Conservation (phyloP, 2,329 filamentous ascomycete species). For the Aspergillus melleus region DNA sequence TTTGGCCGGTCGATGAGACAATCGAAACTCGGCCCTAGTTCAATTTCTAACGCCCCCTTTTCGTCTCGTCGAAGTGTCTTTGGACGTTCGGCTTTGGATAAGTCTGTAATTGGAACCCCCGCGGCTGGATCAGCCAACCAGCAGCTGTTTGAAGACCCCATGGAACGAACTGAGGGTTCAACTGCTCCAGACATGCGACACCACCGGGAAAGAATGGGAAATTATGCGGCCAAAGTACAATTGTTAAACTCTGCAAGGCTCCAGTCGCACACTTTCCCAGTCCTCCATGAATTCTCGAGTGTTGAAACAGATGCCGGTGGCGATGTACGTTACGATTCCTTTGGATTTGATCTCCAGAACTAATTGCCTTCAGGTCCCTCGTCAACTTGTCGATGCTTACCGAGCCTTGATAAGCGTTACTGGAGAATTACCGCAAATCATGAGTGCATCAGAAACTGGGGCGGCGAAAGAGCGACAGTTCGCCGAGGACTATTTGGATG, state of each 20-base stretch:
- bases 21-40: conserved; percentile 39
- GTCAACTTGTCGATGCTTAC: conserved; percentile 79
- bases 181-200: conserved; percentile 67
- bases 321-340: conserved; percentile 47
- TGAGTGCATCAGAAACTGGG: conserved; percentile 60
- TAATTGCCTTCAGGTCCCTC: conserved; percentile 56
- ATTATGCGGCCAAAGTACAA: conserved; percentile 76
- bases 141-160: conserved; percentile 69
- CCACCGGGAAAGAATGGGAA: conserved; percentile 78
- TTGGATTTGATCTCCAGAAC: conserved; percentile 3
- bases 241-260: conserved; percentile 73
- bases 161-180: conserved; percentile 55
- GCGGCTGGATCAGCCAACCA: conserved; percentile 61
- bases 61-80: conserved; percentile 57
- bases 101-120: conserved; percentile 83
- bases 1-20: conserved; percentile 53
- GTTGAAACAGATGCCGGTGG: conserved; percentile 71
- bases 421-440: conserved; percentile 65
- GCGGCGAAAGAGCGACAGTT: conserved; percentile 75
- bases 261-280: conserved; percentile 65
- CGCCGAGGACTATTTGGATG: conserved; percentile 73
- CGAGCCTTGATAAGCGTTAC: conserved; percentile 77
- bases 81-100: conserved; percentile 70
- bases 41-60: conserved; percentile 46
- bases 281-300: conserved; percentile 73